These are phyloP conservation scores for Backusella mclennaniae DNA, from an alignment of 192 early-diverging fungal genomes.

Conservation along the genomic window DNA sequence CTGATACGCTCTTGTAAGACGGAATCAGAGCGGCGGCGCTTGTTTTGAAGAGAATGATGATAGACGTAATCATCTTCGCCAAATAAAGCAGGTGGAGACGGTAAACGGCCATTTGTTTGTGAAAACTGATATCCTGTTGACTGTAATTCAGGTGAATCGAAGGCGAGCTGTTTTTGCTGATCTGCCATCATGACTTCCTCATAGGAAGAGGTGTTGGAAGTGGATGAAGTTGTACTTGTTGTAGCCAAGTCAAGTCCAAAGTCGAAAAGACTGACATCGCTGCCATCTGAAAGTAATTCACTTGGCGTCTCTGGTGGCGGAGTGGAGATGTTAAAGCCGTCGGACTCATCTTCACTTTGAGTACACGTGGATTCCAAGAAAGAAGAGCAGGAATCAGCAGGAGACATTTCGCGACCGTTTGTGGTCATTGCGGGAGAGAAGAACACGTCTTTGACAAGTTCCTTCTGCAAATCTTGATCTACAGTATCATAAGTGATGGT, in stretches of 20 bases:
- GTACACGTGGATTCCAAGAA: not conserved
- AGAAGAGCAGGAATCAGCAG: not conserved
- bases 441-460: constrained; percentile 35
- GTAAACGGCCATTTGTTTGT: not conserved
- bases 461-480: constrained; percentile 18
- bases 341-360: constrained; percentile 18
- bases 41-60: not conserved
- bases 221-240: not conserved
- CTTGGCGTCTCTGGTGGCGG: not conserved
- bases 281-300: not conserved
- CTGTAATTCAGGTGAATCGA: not conserved
- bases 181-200: constrained; percentile 2
- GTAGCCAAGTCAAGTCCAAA: constrained; percentile 13
- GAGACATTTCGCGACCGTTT: not conserved
- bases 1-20: constrained; percentile 10
- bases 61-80: not conserved
- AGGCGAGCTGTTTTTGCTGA: not conserved
- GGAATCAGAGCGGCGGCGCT: constrained; percentile 10
- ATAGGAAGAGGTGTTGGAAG: not conserved
- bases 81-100: not conserved
- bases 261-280: constrained; percentile 4
- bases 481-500: constrained; percentile 37
- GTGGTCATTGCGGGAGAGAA: constrained; percentile 27
- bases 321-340: not conserved
- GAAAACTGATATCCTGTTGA: not conserved